Percentiles rank a stretch among this genome's conserved stretches.
These are phyloP conservation scores for Sarcocystis neurona DNA, from an alignment of 169 alveolate genomes.

Conservation along the genomic window DNA sequence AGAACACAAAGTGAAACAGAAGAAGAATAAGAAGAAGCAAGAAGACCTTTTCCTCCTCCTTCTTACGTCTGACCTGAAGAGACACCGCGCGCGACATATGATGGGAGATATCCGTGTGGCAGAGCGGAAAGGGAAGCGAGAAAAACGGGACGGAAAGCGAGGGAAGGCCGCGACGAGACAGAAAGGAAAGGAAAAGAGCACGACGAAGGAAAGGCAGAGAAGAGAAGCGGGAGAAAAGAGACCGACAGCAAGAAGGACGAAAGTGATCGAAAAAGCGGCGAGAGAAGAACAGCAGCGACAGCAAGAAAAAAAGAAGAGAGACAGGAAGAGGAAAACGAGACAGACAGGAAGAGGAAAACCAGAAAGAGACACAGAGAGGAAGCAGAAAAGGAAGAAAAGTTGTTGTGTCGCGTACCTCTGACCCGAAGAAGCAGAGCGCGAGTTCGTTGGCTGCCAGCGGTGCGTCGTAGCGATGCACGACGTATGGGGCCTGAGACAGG, in stretches of 20 bases:
- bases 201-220: not conserved
- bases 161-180: not conserved
- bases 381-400: not conserved
- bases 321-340: not conserved
- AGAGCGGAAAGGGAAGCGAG: not conserved
- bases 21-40: no score
- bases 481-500: constrained; percentile 1
- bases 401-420: not conserved
- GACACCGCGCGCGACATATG: no score
- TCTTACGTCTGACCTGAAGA: no score
- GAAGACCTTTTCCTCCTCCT: no score
- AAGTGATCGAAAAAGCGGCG: not conserved
- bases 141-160: not conserved
- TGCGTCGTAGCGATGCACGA: constrained; percentile 54
- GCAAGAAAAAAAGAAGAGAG: not conserved
- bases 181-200: not conserved
- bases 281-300: no score
- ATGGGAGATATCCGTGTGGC: no score
- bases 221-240: not conserved
- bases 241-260: not conserved
- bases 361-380: not conserved
- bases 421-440: constrained; percentile 26
- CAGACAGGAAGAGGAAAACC: not conserved
- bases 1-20: no score
- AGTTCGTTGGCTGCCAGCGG: constrained; percentile 37